Evolutionary conservation across 805 yeast species (phyloP).

Genomic region (Monosporozyma aquatica): DNA sequence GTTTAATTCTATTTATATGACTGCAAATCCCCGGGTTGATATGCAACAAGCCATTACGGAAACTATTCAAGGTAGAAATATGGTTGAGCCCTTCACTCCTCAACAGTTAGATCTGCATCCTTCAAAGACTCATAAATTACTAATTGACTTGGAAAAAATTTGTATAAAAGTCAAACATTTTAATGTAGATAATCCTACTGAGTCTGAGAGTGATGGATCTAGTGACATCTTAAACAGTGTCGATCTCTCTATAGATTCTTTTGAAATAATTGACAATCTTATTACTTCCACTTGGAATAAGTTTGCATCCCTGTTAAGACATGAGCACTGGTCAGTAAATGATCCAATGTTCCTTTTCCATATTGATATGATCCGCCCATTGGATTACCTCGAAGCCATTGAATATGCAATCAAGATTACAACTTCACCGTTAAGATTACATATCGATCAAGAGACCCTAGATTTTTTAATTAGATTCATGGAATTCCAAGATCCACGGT

Average conservation of each 20-base stretch:
- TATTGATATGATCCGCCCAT: slow-evolving; percentile 57
- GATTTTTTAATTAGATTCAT: slow-evolving; percentile 76
- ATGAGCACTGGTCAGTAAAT: slow-evolving; percentile 51
- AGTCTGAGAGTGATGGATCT: slow-evolving; percentile 23
- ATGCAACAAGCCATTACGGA: slow-evolving; percentile 41
- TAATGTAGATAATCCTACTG: slow-evolving; percentile 40
- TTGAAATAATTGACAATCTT: slow-evolving; percentile 65
- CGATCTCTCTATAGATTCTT: slow-evolving; percentile 41
- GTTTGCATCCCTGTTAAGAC: slow-evolving; percentile 60
- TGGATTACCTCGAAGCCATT: slow-evolving; percentile 51
- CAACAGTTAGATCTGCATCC: slow-evolving; percentile 53
- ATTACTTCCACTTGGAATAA: slow-evolving; percentile 89
- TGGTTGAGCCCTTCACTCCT: slow-evolving; percentile 15
- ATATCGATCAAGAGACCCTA: slow-evolving; percentile 87
- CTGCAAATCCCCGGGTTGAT: background rate
- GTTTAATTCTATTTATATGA: slow-evolving; percentile 72
- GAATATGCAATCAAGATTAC: slow-evolving; percentile 48
- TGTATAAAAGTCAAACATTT: slow-evolving; percentile 38
- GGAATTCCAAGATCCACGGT: slow-evolving; percentile 66
- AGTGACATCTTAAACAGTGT: slow-evolving; percentile 43
- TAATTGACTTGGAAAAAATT: slow-evolving; percentile 47
- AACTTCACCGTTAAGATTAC: slow-evolving; percentile 67
- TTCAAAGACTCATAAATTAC: slow-evolving; percentile 51
- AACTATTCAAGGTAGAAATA: slow-evolving; percentile 34
- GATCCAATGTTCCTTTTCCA: slow-evolving; percentile 50